A percentile compares a stretch with the other conserved stretches of the same genome.
These are phyloP conservation scores for Aechmea fasciata DNA, from an alignment of 176 grass and related monocot genomes.

Conservation along the genomic window DNA sequence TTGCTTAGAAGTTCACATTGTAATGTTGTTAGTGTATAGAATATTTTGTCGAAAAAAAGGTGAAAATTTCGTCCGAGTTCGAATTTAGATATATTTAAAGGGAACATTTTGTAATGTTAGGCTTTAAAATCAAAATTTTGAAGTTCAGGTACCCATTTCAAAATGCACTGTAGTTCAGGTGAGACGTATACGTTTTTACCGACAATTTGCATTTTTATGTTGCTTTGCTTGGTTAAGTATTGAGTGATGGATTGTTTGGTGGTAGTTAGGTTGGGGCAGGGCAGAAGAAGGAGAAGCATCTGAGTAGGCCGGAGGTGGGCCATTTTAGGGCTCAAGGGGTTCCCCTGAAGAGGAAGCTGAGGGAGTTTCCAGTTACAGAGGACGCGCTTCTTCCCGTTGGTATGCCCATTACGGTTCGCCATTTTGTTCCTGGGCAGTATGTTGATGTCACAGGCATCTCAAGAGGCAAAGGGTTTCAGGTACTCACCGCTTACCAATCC, in stretches of 20 bases:
- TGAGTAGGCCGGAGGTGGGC: constrained; percentile 76
- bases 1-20: too few relatives aligned
- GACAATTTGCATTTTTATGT: constrained; percentile 7
- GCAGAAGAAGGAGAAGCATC: constrained; percentile 99
- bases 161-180: too few relatives aligned
- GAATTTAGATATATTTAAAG: too few relatives aligned
- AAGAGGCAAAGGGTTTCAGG: constrained; percentile 92
- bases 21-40: too few relatives aligned
- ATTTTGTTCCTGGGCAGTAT: constrained; percentile 93
- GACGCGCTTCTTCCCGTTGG: constrained; percentile 94
- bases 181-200: too few relatives aligned
- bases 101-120: too few relatives aligned
- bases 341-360: constrained; percentile 87
- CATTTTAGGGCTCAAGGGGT: constrained; percentile 85
- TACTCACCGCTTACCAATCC: constrained; percentile 2
- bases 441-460: constrained; percentile 86
- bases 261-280: constrained; percentile 74
- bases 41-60: too few relatives aligned
- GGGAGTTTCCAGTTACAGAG: constrained; percentile 85
- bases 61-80: too few relatives aligned
- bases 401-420: constrained; percentile 64
- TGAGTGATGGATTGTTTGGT: constrained; percentile 18
- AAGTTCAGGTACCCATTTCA: too few relatives aligned
- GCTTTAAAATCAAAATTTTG: too few relatives aligned
- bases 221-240: constrained; percentile 14